phyloP scores from a whole-genome alignment of 1,284 basidiomycete genomes.

The Cutaneotrichosporon dermatis region DNA sequence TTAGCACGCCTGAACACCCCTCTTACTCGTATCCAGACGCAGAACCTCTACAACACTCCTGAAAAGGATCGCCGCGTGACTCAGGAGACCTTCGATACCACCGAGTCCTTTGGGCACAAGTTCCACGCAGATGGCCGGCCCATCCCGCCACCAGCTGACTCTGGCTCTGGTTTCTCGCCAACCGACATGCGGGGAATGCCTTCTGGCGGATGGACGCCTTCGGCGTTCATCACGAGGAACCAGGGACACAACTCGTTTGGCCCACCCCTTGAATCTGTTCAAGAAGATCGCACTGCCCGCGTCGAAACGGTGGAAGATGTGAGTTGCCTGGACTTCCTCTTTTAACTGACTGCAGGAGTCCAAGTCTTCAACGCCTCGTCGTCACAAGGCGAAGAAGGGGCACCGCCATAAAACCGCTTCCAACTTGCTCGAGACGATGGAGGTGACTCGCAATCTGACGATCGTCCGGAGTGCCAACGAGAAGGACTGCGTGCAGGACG shows the following conservation, averaged over 20 bases:
- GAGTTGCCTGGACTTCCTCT: no score
- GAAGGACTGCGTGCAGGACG: background rate
- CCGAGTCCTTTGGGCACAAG: slow-evolving; percentile 43
- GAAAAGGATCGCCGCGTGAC: background rate
- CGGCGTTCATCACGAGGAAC: background rate
- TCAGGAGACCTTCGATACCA: slow-evolving; percentile 7
- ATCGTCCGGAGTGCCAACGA: background rate
- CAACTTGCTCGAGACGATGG: background rate
- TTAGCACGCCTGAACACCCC: background rate
- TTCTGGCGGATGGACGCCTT: background rate
- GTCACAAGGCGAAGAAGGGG: no score
- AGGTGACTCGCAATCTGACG: background rate
- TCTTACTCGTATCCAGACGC: background rate
- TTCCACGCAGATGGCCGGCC: slow-evolving; percentile 34
- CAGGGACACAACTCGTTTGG: background rate
- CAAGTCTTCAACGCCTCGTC: no score
- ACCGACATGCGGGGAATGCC: background rate
- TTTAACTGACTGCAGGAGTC: no score
- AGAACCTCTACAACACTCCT: background rate
- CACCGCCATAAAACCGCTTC: background rate
- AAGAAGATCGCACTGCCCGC: slow-evolving; percentile 18
- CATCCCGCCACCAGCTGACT: slow-evolving; percentile 8
- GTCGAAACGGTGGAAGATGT: no score
- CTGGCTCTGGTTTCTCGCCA: background rate
- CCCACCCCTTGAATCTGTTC: background rate